Conservation (phyloP, 352 stramenopile genomes). For the Globisporangium rhizosaccharum region DNA sequence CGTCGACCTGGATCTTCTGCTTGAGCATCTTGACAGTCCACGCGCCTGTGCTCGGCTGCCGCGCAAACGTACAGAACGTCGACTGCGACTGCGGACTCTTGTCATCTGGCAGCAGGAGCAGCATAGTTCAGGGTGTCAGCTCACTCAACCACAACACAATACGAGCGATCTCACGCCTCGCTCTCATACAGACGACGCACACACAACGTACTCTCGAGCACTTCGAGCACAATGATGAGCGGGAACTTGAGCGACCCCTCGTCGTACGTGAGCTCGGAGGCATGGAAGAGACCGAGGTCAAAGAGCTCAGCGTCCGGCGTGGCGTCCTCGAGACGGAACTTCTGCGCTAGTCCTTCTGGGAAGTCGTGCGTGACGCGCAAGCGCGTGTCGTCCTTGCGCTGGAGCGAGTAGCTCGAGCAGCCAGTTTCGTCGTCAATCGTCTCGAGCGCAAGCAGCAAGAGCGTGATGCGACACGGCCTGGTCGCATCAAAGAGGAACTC, state of each 20-base stretch:
- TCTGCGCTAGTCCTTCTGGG: slow-evolving; percentile 41
- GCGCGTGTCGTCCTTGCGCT: slow-evolving; percentile 37
- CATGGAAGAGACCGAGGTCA: slow-evolving; percentile 35
- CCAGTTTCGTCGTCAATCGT: slow-evolving; percentile 61
- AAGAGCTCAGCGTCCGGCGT: slow-evolving; percentile 19
- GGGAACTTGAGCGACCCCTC: slow-evolving; percentile 40
- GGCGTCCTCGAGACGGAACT: slow-evolving; percentile 34
- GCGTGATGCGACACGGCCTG: slow-evolving; percentile 57
- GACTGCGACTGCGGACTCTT: slow-evolving; percentile 64
- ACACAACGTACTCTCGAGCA: slow-evolving; percentile 23
- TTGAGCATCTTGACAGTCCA: slow-evolving; percentile 79
- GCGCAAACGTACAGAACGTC: slow-evolving; percentile 72
- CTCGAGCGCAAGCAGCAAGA: slow-evolving; percentile 64
- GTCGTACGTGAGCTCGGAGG: slow-evolving; percentile 44
- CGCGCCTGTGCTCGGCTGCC: slow-evolving; percentile 27
- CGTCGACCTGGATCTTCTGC: slow-evolving; percentile 72
- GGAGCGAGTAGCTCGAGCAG: slow-evolving; percentile 49
- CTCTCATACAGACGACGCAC: neutral
- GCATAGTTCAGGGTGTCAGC: neutral
- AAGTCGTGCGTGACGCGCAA: slow-evolving; percentile 33
- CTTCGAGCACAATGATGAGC: slow-evolving; percentile 67
- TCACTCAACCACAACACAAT: neutral
- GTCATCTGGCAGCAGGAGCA: neutral
- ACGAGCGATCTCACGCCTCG: neutral
- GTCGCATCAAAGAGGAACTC: slow-evolving; percentile 79